Evolutionary conservation across 2,329 filamentous ascomycete genomes (phyloP), one percentile per base, ranked within the genome.

Genomic region (Calonectria hongkongensis): DNA sequence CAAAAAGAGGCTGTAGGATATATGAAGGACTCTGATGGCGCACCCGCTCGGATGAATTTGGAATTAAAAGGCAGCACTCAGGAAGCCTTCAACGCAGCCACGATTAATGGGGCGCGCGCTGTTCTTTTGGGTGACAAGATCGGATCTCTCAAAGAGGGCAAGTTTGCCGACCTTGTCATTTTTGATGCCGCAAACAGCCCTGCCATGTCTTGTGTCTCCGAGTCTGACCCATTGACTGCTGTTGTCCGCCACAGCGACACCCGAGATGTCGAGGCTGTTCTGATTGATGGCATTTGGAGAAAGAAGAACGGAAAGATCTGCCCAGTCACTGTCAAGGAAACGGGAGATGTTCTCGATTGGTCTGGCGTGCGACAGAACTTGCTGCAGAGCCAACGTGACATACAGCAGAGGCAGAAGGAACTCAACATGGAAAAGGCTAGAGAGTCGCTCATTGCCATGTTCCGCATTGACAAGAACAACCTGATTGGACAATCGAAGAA

Each of bases 221-320:
- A 71, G 68, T 71, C 68, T 3, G 68, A 71, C 25, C 68, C 68
- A 5, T 27, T 70, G 39, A 36, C 60, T n/a, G 68, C 67, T 9
- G 62, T 71, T 12, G 51, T 71, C 13, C 62, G 68, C 12, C 68
- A 71, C 21, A 71, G 68, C 30, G 68, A 71, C 8, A 48, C 27
- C 41, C 62, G 68, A 36, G 68, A 71, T 47, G 51, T 71, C 8
- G 68, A 71, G 33, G 68, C 58, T 21, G 68, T 71, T n/a, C 25
- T 71, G 12, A 33, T 71, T 28, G 68, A 71, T n/a, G 68, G 68
- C 3, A 25, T 71, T 18, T 71, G 68, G 68, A 71, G 68, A 50
- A 71, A 71, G 51, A 71, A 66, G 62, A 21, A 60, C 33, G 62
- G 68, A 16, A 66, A 71, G 62, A 41, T 71, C n/a, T 48, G 51